A percentile compares a stretch with the other conserved stretches of the same genome.
phyloP scores from a whole-genome alignment of 2,329 filamentous ascomycete species.

The Botryosphaeria dothidea region DNA sequence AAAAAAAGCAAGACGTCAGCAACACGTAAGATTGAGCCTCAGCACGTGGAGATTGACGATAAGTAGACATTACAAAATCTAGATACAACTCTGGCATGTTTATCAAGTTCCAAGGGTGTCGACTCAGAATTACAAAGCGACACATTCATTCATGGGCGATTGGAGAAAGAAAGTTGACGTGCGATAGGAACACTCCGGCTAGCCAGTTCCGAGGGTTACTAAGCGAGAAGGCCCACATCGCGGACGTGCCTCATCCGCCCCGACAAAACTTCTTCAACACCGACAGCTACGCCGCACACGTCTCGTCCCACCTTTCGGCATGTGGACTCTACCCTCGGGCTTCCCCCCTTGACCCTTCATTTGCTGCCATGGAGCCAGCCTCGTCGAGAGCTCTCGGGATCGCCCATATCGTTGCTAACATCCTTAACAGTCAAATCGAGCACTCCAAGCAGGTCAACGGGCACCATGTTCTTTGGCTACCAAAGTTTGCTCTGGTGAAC shows the following conservation, averaged over 20 bases:
- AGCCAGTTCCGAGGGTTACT: neutral
- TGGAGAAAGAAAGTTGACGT: too few relatives aligned
- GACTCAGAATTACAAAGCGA: too few relatives aligned
- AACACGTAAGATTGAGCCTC: too few relatives aligned
- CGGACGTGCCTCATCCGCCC: neutral
- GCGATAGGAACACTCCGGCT: neutral
- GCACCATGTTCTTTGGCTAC: neutral
- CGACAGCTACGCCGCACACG: neutral
- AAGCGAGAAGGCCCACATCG: neutral
- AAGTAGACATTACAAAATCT: too few relatives aligned
- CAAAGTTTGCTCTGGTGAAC: neutral
- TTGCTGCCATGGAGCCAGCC: slow-evolving; percentile 9
- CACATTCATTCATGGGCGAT: too few relatives aligned
- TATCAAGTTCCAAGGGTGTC: too few relatives aligned
- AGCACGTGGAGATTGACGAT: too few relatives aligned
- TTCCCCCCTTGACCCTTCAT: neutral
- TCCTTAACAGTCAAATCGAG: neutral
- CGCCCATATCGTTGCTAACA: slow-evolving; percentile 3
- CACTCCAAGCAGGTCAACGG: neutral
- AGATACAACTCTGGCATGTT: too few relatives aligned
- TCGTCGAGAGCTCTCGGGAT: slow-evolving; percentile 10
- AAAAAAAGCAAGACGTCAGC: too few relatives aligned
- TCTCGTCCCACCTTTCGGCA: neutral
- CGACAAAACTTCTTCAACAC: slow-evolving; percentile 7
- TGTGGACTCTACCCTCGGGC: neutral